Base-by-base conservation (phyloP, 148 eudicot genomes). In the Suaeda aralocaspica region DNA sequence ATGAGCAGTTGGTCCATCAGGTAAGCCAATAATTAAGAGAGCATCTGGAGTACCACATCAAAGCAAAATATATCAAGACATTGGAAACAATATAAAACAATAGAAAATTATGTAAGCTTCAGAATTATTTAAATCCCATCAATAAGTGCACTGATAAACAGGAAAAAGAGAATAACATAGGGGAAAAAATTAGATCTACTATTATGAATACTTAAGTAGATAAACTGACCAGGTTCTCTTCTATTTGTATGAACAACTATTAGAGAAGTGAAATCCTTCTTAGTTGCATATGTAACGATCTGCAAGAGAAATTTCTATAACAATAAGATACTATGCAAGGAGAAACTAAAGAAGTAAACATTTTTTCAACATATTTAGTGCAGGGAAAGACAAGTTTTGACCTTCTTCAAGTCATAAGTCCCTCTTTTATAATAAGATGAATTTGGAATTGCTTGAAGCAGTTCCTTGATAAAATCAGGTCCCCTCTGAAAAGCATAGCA, bases 1-100 rank as follows among this genome's bases (percentile, higher is more conserved):
- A 79, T 93, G 98, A 1, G 98, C 98, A 7, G 98, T 93, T 64
- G 98, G 98, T 66, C 98, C 98, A 79, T 90, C 86, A 79, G 98
- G 98, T 70, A 93, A 82, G 36, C 86, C 95, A 61, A 91, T 82
- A 34, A 93, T 49, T 29, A 90, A 67, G 39, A 93, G 91, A 76
- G 92, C 98, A 84, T 93, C 96, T 93, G 67, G 67, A 80, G 22
- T 21, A 71, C 48, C 74, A 39, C 10, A 59, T 29, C 22, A 36
- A 8, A 53, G 24, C 1, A 34, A 45, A 15, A 41, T 0, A 59
- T 30, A n/a, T 48, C 41, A 19, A 72, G 15, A 50, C 29, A 3
- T 26, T 26, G 1, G 18, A 52, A 65, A 55, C 19, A 36, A 25
- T 6, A 33, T 53, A 45, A 18, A 15, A 41, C 5, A 41, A 22